phyloP scores from a whole-genome alignment of 2,329 filamentous ascomycete genomes.

The Didymellaceae sp. region DNA sequence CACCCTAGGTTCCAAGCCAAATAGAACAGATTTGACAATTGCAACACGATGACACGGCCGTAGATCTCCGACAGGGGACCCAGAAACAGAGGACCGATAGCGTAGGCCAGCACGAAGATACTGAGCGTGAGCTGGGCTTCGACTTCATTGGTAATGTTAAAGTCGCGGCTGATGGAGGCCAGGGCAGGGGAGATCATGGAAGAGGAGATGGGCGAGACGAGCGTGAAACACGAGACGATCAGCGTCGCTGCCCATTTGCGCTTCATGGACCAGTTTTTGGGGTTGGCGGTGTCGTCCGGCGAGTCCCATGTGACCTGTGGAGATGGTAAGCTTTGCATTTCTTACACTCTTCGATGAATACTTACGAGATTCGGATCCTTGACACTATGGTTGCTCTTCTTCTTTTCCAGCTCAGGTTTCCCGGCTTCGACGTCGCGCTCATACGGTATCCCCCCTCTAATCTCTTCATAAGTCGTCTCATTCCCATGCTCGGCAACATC shows the following conservation, averaged over 20 bases:
- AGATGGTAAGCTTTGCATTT: not conserved
- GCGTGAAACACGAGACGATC: constrained; percentile 51
- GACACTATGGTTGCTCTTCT: constrained; percentile 31
- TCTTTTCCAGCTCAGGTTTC: constrained; percentile 31
- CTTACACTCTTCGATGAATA: not conserved
- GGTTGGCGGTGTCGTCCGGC: constrained; percentile 54
- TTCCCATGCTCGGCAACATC: constrained; percentile 15
- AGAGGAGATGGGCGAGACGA: constrained; percentile 50
- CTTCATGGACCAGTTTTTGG: constrained; percentile 54
- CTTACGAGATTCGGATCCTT: constrained; percentile 45
- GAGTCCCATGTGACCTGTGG: constrained; percentile 54
- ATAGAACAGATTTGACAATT: constrained; percentile 49
- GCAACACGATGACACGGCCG: constrained; percentile 47
- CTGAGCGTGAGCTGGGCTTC: constrained; percentile 46
- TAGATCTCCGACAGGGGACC: constrained; percentile 50
- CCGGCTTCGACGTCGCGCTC: constrained; percentile 41
- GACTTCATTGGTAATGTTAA: constrained; percentile 42
- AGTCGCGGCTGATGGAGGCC: constrained; percentile 38
- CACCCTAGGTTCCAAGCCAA: constrained; percentile 50
- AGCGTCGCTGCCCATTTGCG: constrained; percentile 54
- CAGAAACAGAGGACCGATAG: constrained; percentile 48
- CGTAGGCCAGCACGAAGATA: constrained; percentile 51
- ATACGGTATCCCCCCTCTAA: constrained; percentile 35
- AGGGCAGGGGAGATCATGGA: constrained; percentile 51
- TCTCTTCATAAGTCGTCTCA: constrained; percentile 35